phyloP scores from a whole-genome alignment of 2,329 filamentous ascomycete genomes.

The Epichloe hybrida region DNA sequence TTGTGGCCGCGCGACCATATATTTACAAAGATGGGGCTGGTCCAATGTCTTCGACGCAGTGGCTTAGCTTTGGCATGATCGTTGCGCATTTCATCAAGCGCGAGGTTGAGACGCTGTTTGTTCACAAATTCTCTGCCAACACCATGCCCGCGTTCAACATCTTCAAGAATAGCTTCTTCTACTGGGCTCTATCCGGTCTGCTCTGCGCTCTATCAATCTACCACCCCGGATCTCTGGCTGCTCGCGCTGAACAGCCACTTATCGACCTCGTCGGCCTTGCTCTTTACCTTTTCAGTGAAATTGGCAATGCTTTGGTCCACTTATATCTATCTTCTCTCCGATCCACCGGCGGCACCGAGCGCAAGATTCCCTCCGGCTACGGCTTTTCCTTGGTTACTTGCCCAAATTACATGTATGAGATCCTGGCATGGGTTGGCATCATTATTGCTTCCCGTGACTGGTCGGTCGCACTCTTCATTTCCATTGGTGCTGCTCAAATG shows the following conservation, averaged over 20 bases:
- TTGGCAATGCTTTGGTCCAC: slow-evolving; percentile 71
- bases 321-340: slow-evolving; percentile 65
- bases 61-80: slow-evolving; percentile 60
- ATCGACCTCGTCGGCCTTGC: slow-evolving; percentile 55
- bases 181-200: slow-evolving; percentile 75
- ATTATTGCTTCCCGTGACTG: slow-evolving; percentile 68
- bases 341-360: slow-evolving; percentile 65
- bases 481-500: slow-evolving; percentile 68
- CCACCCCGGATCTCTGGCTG: slow-evolving; percentile 56
- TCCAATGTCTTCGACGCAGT: slow-evolving; percentile 53
- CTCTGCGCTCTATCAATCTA: slow-evolving; percentile 80
- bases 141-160: slow-evolving; percentile 90
- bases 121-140: slow-evolving; percentile 87
- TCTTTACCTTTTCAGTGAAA: slow-evolving; percentile 65
- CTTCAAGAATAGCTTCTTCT: slow-evolving; percentile 89
- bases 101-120: slow-evolving; percentile 83
- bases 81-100: slow-evolving; percentile 84
- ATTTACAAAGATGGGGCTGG: slow-evolving; percentile 31
- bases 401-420: slow-evolving; percentile 95
- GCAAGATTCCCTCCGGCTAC: slow-evolving; percentile 75
- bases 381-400: slow-evolving; percentile 83
- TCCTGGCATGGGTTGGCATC: slow-evolving; percentile 73
- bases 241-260: slow-evolving; percentile 31
- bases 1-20: slow-evolving; percentile 59
- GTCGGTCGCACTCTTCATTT: slow-evolving; percentile 63